Base-by-base conservation (phyloP, 73 alveolate genomes). In the Paramecium sexaurelia region DNA sequence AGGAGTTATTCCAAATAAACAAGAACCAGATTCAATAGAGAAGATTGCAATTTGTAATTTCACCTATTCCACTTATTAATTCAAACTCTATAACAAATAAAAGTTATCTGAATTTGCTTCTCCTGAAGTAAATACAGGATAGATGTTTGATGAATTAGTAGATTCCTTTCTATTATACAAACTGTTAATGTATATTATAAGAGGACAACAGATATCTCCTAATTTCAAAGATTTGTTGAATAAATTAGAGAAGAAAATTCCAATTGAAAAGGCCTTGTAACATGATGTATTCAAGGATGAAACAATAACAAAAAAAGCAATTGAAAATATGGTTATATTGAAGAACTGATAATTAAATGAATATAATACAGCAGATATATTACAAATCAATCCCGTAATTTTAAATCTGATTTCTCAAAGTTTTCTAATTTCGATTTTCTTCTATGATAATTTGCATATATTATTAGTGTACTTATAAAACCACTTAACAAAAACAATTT, bases 401-500 rank as follows among this genome's bases (percentile, higher is more conserved):
- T 66, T 19, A 66, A 32, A 66, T 66, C 83, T 66, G 83, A 73
- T 73, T 37, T 78, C 41, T 78, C 90, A 33, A 78, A 78, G 32
- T 61, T 78, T 78, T 78, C 68, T 41, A 78, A 33, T 78, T 78
- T 78, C 22, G 20, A 45, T 24, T 78, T 78, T 78, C 90, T 39
- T 78, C 55, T 78, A 39, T 20, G 68, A 78, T 24, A 78, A 43
- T 78, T 78, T 36, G 32, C 22, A 78, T 78, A 78, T 41, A 78
- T 78, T 36, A 78, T 39, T 43, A 33, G 9, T 20, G 55, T 41
- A 78, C 90, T 78, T 22, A 78, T 24, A 19, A 78, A 24, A 40
- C 90, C 90, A 78, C 91, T 69, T 26, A 69, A 36, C 22, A 88
- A 56, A 51, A 88, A 88, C 11, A 41, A 43, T 13, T 56, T 27